These are phyloP conservation scores for Heliamphora pulchella DNA, from an alignment of 179 eudicot species.

Conservation along the genomic window DNA sequence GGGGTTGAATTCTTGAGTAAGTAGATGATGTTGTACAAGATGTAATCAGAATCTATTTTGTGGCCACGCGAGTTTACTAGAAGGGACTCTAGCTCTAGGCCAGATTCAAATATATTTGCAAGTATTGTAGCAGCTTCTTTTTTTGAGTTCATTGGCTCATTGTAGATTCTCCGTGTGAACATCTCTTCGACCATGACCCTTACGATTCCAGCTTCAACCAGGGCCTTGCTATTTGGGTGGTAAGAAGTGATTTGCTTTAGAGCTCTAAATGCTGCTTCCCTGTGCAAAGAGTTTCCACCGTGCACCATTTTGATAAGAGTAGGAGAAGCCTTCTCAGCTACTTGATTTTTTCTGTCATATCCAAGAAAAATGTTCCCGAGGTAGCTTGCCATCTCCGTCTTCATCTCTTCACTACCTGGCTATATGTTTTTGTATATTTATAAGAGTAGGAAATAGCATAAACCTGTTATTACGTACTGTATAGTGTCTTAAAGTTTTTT, in stretches of 20 bases:
- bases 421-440: no score
- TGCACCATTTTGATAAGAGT: slow-evolving; percentile 65
- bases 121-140: slow-evolving; percentile 60
- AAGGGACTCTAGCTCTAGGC: slow-evolving; percentile 40
- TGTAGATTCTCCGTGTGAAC: slow-evolving; percentile 34
- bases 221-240: slow-evolving; percentile 41
- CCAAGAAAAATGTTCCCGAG: slow-evolving; percentile 65
- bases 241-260: slow-evolving; percentile 53
- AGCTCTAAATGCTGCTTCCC: slow-evolving; percentile 62
- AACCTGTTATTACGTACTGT: not conserved
- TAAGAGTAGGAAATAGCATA: no score
- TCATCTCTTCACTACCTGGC: slow-evolving; percentile 60
- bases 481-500: not conserved
- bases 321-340: slow-evolving; percentile 57
- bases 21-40: slow-evolving; percentile 46
- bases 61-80: slow-evolving; percentile 42
- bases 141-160: slow-evolving; percentile 45
- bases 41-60: slow-evolving; percentile 48
- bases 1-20: slow-evolving; percentile 47
- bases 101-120: slow-evolving; percentile 75
- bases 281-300: slow-evolving; percentile 34
- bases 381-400: slow-evolving; percentile 59
- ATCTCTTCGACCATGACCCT: slow-evolving; percentile 55
- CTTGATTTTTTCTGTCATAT: slow-evolving; percentile 48
- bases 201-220: slow-evolving; percentile 62